Evolutionary conservation across 495 filamentous ascomycete species (phyloP).

Genomic region (Penicillium simplicissimum): DNA sequence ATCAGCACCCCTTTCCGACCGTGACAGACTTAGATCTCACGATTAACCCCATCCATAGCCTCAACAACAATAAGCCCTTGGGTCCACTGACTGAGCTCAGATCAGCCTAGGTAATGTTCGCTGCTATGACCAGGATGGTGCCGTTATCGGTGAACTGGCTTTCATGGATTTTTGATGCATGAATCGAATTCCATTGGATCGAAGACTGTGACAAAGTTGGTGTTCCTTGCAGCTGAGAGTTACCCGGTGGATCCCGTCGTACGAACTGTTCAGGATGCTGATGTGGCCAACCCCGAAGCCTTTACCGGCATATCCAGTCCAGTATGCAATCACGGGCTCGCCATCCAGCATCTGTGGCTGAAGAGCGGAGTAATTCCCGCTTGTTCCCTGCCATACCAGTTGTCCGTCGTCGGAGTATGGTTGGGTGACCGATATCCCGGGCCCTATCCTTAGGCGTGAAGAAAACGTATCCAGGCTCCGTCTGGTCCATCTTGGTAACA

Average conservation of each 20-base stretch:
- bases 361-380: constrained; percentile 20
- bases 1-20: constrained; percentile 18
- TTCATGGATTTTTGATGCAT: constrained; percentile 43
- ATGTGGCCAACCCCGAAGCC: constrained; percentile 38
- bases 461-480: constrained; percentile 29
- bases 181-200: constrained; percentile 19
- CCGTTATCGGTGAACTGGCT: constrained; percentile 42
- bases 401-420: constrained; percentile 32
- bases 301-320: constrained; percentile 21
- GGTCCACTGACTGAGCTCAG: constrained; percentile 44
- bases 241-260: constrained; percentile 40
- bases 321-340: constrained; percentile 30
- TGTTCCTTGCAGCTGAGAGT: constrained; percentile 22
- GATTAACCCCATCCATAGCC: constrained; percentile 20
- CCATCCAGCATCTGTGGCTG: constrained; percentile 28
- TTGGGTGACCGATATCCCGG: constrained; percentile 13
- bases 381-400: constrained; percentile 29
- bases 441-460: constrained; percentile 19
- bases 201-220: constrained; percentile 25
- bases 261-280: constrained; percentile 41
- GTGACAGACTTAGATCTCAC: constrained; percentile 11
- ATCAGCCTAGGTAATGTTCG: constrained; percentile 49
- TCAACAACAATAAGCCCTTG: constrained; percentile 38
- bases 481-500: constrained; percentile 31
- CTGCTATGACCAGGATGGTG: constrained; percentile 54